Evolutionary conservation across 1,284 basidiomycete genomes (phyloP).

Genomic region (Irpex sp.): DNA sequence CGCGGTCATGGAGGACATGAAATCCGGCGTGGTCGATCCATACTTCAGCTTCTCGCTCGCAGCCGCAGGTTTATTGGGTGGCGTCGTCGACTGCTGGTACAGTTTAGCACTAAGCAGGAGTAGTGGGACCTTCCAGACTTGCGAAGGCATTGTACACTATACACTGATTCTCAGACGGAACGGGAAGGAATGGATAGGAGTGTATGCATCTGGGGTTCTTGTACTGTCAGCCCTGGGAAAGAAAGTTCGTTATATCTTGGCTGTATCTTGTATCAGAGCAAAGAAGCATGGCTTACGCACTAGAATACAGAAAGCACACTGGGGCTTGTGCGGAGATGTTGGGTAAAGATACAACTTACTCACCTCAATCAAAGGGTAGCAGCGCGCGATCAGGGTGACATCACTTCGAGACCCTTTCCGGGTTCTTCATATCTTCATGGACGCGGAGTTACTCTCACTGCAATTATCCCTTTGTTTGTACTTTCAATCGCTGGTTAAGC

Average conservation of each 20-base stretch:
- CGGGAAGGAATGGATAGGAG: no score
- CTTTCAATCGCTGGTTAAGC: no score
- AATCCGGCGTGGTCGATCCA: not conserved
- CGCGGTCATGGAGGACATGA: not conserved
- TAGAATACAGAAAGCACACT: no score
- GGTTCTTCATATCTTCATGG: no score
- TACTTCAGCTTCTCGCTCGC: constrained; percentile 3
- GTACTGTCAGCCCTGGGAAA: not conserved
- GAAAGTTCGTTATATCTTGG: not conserved
- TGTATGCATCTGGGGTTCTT: no score
- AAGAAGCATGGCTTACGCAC: no score
- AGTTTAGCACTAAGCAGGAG: not conserved
- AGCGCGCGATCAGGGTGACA: no score
- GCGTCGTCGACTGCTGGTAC: not conserved
- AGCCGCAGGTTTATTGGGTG: constrained; percentile 1
- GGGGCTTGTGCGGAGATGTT: not conserved
- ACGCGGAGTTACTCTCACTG: no score
- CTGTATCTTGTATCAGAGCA: not conserved
- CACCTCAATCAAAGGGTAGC: no score
- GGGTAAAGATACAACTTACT: not conserved
- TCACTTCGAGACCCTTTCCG: no score
- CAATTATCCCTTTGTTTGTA: no score
- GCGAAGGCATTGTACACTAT: not conserved
- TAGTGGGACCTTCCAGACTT: constrained; percentile 7
- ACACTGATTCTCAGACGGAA: no score